A percentile compares a stretch with the other conserved stretches of the same genome.
Conservation (phyloP, 768 basidiomycete genomes). For the Peribolospora baueri region DNA sequence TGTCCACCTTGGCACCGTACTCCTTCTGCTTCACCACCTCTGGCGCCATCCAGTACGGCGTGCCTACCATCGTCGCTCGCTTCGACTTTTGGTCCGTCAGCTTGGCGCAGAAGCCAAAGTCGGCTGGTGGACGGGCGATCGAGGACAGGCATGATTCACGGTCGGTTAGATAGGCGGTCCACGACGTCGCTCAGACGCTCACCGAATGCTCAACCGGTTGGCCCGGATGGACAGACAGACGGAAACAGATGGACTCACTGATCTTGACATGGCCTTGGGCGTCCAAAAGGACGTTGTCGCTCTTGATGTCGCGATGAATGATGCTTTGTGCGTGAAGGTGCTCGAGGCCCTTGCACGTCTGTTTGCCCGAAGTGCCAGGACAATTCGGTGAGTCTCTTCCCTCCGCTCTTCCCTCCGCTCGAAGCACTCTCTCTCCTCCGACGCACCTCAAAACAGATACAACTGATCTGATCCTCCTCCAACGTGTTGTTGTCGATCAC, state of each 20-base stretch:
- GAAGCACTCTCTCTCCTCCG: not conserved
- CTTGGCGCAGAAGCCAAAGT: slow-evolving; percentile 96
- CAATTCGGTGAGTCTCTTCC: slow-evolving; percentile 55
- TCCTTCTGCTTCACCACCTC: slow-evolving; percentile 70
- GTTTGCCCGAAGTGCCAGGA: slow-evolving; percentile 32
- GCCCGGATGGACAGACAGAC: not conserved
- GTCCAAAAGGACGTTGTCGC: slow-evolving; percentile 62
- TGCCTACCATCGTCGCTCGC: slow-evolving; percentile 85
- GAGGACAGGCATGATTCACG: slow-evolving; percentile 36
- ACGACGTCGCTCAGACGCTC: not conserved
- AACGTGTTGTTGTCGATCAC: slow-evolving; percentile 91
- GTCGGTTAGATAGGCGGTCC: slow-evolving; percentile 50
- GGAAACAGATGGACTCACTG: slow-evolving; percentile 33
- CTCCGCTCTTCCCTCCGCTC: slow-evolving; percentile 8
- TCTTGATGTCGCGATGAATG: slow-evolving; percentile 91
- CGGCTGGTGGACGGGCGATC: slow-evolving; percentile 75
- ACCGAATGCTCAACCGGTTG: not conserved
- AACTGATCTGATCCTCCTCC: slow-evolving; percentile 66
- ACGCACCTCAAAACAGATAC: slow-evolving; percentile 52
- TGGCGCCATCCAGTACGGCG: slow-evolving; percentile 99
- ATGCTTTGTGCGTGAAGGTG: slow-evolving; percentile 87
- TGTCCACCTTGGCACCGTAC: slow-evolving; percentile 93
- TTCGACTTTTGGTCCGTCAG: slow-evolving; percentile 52
- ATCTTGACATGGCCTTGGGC: slow-evolving; percentile 86
- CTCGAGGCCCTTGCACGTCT: slow-evolving; percentile 78